Base-by-base conservation (phyloP, 345 rosid genomes). In the Acer negundo region DNA sequence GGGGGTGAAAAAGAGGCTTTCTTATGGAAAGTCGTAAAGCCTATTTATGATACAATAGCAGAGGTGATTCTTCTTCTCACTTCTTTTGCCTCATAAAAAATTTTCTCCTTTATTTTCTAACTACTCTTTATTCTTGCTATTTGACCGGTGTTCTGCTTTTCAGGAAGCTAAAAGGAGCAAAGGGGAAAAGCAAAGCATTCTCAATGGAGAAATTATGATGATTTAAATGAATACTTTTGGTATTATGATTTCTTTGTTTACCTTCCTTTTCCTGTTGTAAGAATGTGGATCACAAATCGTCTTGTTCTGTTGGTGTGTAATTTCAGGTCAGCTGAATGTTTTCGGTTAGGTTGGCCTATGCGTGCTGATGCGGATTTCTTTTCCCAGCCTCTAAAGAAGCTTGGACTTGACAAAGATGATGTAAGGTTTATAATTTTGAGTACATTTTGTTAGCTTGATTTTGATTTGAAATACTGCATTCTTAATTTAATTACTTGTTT, bases 261-360 rank as follows among this genome's bases (percentile, higher is more conserved):
- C 19, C 16, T 23, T 58, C 3, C 10, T 23, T 62, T 78, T 31
- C n/a, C 61, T 61, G 46, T 46, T 7, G 20, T 64, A 58, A 53
- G 15, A 64, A 35, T 9, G 46, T 2, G 19, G 49, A 74, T 38
- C 74, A 31, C 79, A 19, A 53, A 16, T 70, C 44, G 24, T 16
- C 28, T 16, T 58, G 46, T 49, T 56, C 24, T 51, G 26, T 53
- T 51, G 70, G 17, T 65, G 68, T 62, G 80, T 74, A 75, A 78
- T 78, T 83, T 68, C 73, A 89, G 94, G 94, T 90, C 94, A 72
- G 71, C 80, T 75, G 92, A 84, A 62, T 90, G 94, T 84, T 89
- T 90, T 82, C 88, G 94, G 24, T 69, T 90, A 74, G 90, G 94
- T 73, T 90, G 94, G 94, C 94, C 92, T 44, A 90, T 88, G 94